These are phyloP conservation scores for Solanum chacoense DNA, from an alignment of 305 asterid species.

Conservation along the genomic window DNA sequence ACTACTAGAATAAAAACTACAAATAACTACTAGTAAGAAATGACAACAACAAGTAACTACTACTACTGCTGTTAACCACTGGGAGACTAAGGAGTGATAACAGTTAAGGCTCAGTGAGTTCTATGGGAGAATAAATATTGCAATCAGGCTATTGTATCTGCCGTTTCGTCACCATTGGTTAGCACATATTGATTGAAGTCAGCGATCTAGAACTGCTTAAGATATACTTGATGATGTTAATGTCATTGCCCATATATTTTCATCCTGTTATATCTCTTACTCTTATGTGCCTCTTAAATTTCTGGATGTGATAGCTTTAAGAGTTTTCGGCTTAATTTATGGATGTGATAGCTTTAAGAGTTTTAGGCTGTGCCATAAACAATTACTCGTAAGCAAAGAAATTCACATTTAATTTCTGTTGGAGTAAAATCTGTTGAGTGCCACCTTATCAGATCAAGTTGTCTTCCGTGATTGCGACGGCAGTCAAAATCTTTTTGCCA, in stretches of 20 bases:
- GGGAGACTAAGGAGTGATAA: neutral
- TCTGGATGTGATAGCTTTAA: neutral
- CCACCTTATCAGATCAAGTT: neutral
- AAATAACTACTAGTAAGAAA: neutral
- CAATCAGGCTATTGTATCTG: neutral
- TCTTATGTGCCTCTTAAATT: neutral
- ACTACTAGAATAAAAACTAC: neutral
- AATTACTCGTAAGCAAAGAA: neutral
- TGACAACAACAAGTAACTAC: neutral
- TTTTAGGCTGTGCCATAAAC: neutral
- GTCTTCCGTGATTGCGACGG: neutral
- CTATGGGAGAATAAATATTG: neutral
- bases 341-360: neutral
- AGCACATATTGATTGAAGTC: neutral
- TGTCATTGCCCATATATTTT: neutral
- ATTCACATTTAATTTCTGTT: neutral
- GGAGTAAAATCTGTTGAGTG: neutral
- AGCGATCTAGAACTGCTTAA: neutral
- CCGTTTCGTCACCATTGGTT: neutral
- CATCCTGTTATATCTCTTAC: neutral
- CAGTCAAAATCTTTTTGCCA: neutral
- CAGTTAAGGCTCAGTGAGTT: neutral
- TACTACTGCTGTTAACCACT: neutral
- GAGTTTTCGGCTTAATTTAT: neutral
- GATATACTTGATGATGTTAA: neutral